A percentile compares a stretch with the other conserved stretches of the same genome.
Conservation (phyloP, 192 early-diverging fungal species). For the Coemansia sp. region DNA sequence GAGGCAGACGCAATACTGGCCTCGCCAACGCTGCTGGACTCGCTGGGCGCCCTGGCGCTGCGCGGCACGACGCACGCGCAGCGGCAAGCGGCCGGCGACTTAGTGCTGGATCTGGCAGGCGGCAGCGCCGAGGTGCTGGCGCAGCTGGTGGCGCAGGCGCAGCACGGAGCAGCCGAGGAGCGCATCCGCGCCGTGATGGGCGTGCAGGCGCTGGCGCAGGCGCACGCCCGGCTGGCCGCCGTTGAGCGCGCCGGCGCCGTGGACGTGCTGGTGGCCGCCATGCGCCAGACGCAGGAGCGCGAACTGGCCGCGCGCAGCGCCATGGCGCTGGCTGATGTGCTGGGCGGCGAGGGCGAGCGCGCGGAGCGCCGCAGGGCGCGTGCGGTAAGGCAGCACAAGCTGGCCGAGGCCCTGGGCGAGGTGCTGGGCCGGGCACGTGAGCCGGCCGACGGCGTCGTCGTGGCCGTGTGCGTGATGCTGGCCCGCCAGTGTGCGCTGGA, state of each 20-base stretch:
- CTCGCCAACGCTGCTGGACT: conserved; percentile 2
- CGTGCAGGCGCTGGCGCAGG: conserved; percentile 21
- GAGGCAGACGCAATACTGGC: neutral
- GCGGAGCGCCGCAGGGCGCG: conserved; percentile 12
- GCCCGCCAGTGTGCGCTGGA: conserved; percentile 26
- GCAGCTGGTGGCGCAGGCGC: conserved; percentile 14
- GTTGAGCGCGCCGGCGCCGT: conserved; percentile 20
- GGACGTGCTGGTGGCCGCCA: conserved; percentile 14
- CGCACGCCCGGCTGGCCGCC: conserved; percentile 5
- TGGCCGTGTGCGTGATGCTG: conserved; percentile 17
- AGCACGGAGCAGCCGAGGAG: neutral
- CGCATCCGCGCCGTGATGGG: conserved; percentile 15
- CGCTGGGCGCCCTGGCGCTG: conserved; percentile 22
- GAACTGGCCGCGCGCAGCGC: conserved; percentile 21
- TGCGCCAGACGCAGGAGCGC: conserved; percentile 12
- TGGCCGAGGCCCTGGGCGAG: conserved; percentile 15
- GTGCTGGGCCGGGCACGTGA: conserved; percentile 9
- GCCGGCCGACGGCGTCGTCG: conserved; percentile 6
- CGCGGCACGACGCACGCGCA: neutral
- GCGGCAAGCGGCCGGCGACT: conserved; percentile 22
- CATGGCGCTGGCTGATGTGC: conserved; percentile 17
- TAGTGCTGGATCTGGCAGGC: conserved; percentile 31
- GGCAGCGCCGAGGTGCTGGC: conserved; percentile 7
- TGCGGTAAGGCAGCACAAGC: conserved; percentile 2
- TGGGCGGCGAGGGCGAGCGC: conserved; percentile 3